Evolutionary conservation across 352 stramenopile species (phyloP).

Genomic region (Globisporangium sylvaticum): DNA sequence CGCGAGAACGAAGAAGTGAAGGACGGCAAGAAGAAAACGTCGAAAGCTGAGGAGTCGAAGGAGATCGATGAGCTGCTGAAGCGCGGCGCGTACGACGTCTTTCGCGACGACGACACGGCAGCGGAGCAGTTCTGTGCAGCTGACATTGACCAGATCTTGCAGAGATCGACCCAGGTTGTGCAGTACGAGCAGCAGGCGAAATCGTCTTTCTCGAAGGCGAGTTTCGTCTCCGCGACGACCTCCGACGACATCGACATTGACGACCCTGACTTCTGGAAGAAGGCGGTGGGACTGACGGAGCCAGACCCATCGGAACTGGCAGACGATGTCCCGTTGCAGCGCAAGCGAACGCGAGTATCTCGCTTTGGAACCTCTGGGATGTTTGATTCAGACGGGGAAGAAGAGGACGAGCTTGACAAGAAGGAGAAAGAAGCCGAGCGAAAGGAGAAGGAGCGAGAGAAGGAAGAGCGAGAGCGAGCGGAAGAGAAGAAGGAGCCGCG

Average conservation of each 20-base stretch:
- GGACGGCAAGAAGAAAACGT: slow-evolving; percentile 53
- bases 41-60: slow-evolving; percentile 83
- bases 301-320: slow-evolving; percentile 56
- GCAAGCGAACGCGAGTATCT: slow-evolving; percentile 81
- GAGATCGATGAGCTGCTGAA: slow-evolving; percentile 92
- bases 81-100: slow-evolving; percentile 89
- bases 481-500: slow-evolving; percentile 69
- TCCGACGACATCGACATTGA: slow-evolving; percentile 96
- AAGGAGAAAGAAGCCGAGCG: slow-evolving; percentile 34
- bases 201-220: slow-evolving; percentile 90
- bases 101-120: slow-evolving; percentile 88
- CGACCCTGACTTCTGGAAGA: slow-evolving; percentile 99
- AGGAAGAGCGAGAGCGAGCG: slow-evolving; percentile 41
- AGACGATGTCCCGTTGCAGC: slow-evolving; percentile 70
- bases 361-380: slow-evolving; percentile 61
- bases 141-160: slow-evolving; percentile 98
- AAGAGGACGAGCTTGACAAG: slow-evolving; percentile 49
- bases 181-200: slow-evolving; percentile 84
- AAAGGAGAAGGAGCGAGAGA: slow-evolving; percentile 37
- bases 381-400: slow-evolving; percentile 64
- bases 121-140: slow-evolving; percentile 95
- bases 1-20: slow-evolving; percentile 81
- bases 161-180: slow-evolving; percentile 80
- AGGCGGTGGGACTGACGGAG: slow-evolving; percentile 90
- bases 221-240: slow-evolving; percentile 87